Percentiles rank a stretch among this genome's conserved stretches.
Conservation (phyloP, 176 grass and related monocot species). For the Metroxylon sagu region DNA sequence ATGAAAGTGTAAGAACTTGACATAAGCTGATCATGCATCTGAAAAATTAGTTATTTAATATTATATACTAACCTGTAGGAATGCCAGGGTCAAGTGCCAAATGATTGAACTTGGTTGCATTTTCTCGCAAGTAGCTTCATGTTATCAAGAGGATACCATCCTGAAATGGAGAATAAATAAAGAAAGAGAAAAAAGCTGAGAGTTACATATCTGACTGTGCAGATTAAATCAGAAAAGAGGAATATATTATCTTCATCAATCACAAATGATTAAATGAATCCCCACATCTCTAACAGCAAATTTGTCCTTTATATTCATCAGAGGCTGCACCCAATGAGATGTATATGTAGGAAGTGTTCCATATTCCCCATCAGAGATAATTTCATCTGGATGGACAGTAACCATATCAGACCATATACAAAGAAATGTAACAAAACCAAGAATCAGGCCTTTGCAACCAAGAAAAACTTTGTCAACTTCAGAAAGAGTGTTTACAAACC, state of each 20-base stretch:
- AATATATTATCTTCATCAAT: neutral
- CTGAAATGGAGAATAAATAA: neutral
- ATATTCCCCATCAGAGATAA: slow-evolving; percentile 17
- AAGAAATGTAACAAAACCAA: no score
- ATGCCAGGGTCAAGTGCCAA: no score
- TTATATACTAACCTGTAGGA: no score
- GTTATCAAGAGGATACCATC: slow-evolving; percentile 6
- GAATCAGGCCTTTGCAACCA: neutral
- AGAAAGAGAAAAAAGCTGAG: slow-evolving; percentile 1
- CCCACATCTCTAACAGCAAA: slow-evolving; percentile 68
- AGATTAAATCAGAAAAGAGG: neutral
- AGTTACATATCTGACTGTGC: neutral
- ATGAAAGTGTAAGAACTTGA: no score
- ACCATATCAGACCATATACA: neutral
- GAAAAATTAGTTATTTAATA: no score
- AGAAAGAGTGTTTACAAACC: slow-evolving; percentile 29
- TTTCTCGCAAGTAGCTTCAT: neutral
- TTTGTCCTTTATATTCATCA: slow-evolving; percentile 52
- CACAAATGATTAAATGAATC: neutral
- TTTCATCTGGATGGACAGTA: slow-evolving; percentile 36
- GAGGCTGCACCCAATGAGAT: slow-evolving; percentile 71
- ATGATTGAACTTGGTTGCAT: neutral
- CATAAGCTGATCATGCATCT: no score
- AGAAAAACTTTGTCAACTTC: slow-evolving; percentile 3
- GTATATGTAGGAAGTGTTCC: slow-evolving; percentile 24